Conservation (phyloP, 2,329 filamentous ascomycete species). For the Aspergillus vadensis region DNA sequence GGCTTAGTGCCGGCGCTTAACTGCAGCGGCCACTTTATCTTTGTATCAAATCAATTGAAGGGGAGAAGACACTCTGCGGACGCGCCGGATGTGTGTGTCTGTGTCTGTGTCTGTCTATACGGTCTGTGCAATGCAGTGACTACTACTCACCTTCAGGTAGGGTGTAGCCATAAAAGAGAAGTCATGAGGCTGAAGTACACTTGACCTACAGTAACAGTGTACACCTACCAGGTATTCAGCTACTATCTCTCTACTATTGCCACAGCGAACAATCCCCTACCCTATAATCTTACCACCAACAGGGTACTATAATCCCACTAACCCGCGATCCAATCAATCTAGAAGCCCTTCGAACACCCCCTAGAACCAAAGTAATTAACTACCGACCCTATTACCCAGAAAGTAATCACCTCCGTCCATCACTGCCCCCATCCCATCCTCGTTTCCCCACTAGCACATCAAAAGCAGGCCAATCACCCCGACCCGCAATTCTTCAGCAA, state of each 20-base stretch:
- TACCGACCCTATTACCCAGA: too few relatives aligned
- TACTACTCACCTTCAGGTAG: too few relatives aligned
- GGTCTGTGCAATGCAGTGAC: too few relatives aligned
- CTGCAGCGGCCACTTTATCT: slow-evolving; percentile 2
- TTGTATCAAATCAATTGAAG: neutral
- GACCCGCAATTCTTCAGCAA: slow-evolving; percentile 15
- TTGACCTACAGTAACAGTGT: too few relatives aligned
- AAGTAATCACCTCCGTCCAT: neutral
- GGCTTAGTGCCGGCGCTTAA: slow-evolving; percentile 27
- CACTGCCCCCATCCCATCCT: neutral
- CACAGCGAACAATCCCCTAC: neutral
- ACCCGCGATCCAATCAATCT: neutral
- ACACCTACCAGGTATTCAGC: too few relatives aligned
- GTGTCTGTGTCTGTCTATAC: too few relatives aligned
- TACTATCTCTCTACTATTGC: too few relatives aligned
- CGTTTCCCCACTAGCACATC: neutral
- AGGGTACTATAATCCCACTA: neutral
- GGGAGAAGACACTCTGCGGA: neutral
- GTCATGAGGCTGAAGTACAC: too few relatives aligned
- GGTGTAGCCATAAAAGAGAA: too few relatives aligned
- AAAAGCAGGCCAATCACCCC: neutral
- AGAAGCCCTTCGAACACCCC: neutral
- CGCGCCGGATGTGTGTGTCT: neutral
- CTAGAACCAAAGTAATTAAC: too few relatives aligned
- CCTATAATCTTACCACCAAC: neutral